Base-by-base conservation (phyloP, 2,329 filamentous ascomycete species). In the Calonectria hawksworthii region DNA sequence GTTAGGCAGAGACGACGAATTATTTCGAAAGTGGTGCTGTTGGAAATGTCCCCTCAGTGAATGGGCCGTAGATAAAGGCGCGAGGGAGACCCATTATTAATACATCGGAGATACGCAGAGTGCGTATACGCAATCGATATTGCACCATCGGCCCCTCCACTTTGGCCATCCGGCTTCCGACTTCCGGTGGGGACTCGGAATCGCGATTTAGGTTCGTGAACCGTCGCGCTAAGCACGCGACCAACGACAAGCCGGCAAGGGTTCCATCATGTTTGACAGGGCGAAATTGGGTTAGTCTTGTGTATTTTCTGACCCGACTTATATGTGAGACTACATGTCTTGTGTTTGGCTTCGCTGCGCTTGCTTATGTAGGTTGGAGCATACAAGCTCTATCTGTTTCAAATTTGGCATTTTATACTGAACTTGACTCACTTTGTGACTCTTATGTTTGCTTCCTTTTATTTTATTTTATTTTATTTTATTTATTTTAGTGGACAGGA, bases 81-180 rank as follows among this genome's bases (percentile, higher is more conserved):
- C 56, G 56, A 23, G 56, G 56, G 36, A 36, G 56, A 38, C 14
- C 6, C 56, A 63, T 63, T 63, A 63, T 63, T 63, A 63, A 63
- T 63, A 63, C 56, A n/a, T 63, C 56, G 56, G 56, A 63, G 34
- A 63, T 63, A 63, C 56, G 56, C 56, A 41, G 56, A 34, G 26
- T 61, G 34, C 10, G n/a, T 30, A 3, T 30, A 63, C 56, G 56
- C 56, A 63, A 63, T 63, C 56, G 23, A 41, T 63, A 63, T 63
- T 63, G 56, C 56, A 63, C 34, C 56, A 63, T 63, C 56, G 56
- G 34, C 56, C 56, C 56, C 34, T 63, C 56, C 16, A 14, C 36
- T 63, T 63, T 63, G 36, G 56, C 56, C 56, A 63, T 63, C 34
- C 56, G 56, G 56, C 56, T 41, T 61, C 56, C 56, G 56, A 21